A percentile compares a stretch with the other conserved stretches of the same genome.
Conservation (phyloP, 2,329 filamentous ascomycete species). For the Alternaria gaisen region DNA sequence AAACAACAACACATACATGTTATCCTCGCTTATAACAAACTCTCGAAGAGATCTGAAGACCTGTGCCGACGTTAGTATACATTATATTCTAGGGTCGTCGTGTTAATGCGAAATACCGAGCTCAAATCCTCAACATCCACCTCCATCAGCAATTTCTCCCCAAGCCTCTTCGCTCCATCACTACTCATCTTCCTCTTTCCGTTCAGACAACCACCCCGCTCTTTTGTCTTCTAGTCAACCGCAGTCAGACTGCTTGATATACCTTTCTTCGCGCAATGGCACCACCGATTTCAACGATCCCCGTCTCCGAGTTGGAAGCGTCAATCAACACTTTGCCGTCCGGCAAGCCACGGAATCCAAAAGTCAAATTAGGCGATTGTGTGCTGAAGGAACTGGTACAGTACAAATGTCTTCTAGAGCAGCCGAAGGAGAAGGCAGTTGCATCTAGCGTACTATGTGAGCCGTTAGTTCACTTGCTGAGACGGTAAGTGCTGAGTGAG, state of each 20-base stretch:
- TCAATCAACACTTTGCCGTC: slow-evolving; percentile 62
- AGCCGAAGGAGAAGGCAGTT: slow-evolving; percentile 45
- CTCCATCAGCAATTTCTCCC: slow-evolving; percentile 60
- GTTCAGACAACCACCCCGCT: slow-evolving; percentile 6
- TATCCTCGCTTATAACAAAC: slow-evolving; percentile 24
- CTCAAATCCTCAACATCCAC: slow-evolving; percentile 44
- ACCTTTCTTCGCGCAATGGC: slow-evolving; percentile 56
- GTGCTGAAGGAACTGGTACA: slow-evolving; percentile 68
- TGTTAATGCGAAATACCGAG: slow-evolving; percentile 28
- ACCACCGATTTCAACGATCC: slow-evolving; percentile 64
- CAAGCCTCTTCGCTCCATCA: slow-evolving; percentile 57
- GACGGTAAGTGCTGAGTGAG: slow-evolving; percentile 58
- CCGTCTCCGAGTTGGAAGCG: slow-evolving; percentile 60
- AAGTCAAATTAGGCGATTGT: slow-evolving; percentile 64
- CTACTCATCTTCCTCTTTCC: slow-evolving; percentile 23
- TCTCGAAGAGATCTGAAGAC: slow-evolving; percentile 52
- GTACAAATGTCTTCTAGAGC: slow-evolving; percentile 67
- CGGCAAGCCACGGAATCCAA: slow-evolving; percentile 63
- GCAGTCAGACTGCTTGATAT: background rate
- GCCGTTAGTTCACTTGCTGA: slow-evolving; percentile 66
- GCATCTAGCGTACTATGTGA: slow-evolving; percentile 60
- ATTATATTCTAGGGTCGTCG: background rate
- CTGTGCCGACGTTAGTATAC: slow-evolving; percentile 36
- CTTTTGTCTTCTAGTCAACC: background rate
- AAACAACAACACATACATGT: slow-evolving; percentile 11